Conservation (phyloP, 352 stramenopile species). For the Phytophthora pseudosyringae region DNA sequence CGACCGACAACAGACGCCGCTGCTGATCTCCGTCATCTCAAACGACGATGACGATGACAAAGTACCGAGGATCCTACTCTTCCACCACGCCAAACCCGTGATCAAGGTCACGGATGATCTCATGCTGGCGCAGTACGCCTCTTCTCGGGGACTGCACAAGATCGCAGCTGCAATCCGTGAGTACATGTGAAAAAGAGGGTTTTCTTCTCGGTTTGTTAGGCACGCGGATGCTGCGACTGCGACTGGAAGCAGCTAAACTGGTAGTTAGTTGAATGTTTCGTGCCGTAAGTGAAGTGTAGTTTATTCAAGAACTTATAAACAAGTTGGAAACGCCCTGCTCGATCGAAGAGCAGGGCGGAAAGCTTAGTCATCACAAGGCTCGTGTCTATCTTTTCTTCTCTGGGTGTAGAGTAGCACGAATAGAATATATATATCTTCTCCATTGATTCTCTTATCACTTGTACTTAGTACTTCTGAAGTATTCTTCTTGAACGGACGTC, state of each 20-base stretch:
- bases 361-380: neutral
- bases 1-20: conserved; percentile 8
- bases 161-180: conserved; percentile 11
- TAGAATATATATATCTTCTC: neutral
- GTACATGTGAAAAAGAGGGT: conserved; percentile 2
- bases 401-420: neutral
- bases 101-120: conserved; percentile 14
- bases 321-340: conserved; percentile 1
- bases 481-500: neutral
- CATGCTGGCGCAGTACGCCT: conserved; percentile 11
- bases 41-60: conserved; percentile 15
- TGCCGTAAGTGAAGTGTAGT: conserved; percentile 8
- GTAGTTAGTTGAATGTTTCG: conserved; percentile 1
- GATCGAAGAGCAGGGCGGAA: conserved; percentile 4
- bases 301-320: conserved; percentile 6
- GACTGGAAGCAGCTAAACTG: conserved; percentile 3
- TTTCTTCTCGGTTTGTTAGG: neutral
- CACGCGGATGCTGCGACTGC: neutral
- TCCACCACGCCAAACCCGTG: conserved; percentile 9
- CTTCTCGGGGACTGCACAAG: conserved; percentile 11
- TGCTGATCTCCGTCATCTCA: conserved; percentile 16
- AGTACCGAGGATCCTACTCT: conserved; percentile 13
- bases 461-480: too few species aligned
- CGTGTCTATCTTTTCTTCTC: too few species aligned
- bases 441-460: conserved; percentile 6